Evolutionary conservation across 2,329 filamentous ascomycete species (phyloP).

Genomic region (Ophiostoma ips): DNA sequence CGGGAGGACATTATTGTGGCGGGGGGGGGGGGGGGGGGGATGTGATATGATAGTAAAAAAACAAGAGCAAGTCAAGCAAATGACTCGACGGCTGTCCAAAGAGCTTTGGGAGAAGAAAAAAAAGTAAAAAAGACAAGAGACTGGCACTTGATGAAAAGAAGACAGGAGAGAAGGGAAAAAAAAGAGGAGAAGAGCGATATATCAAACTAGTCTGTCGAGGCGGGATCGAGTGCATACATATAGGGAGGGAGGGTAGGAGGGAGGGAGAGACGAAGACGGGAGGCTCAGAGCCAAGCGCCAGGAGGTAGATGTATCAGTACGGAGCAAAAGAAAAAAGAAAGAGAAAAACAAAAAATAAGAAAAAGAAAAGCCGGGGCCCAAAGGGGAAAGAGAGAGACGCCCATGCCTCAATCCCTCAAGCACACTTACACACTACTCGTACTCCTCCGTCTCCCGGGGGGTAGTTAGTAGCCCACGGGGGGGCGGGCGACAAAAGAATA

Average conservation of each 20-base stretch:
- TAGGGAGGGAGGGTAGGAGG: background rate
- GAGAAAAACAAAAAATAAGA: conserved; percentile 3
- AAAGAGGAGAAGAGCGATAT: background rate
- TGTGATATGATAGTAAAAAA: background rate
- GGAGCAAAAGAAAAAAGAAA: background rate
- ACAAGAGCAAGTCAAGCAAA: conserved; percentile 27
- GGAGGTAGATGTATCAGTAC: conserved; percentile 12
- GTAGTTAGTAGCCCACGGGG: no score
- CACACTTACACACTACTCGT: background rate
- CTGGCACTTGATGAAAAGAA: conserved; percentile 20
- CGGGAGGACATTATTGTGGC: conserved; percentile 32
- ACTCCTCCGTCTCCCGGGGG: background rate
- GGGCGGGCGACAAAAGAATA: conserved; percentile 8
- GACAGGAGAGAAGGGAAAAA: background rate
- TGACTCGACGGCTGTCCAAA: conserved; percentile 29
- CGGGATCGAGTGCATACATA: background rate
- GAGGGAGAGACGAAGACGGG: conserved; percentile 21
- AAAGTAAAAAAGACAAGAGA: conserved; percentile 17
- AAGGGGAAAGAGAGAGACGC: background rate
- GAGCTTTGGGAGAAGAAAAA: conserved; percentile 16
- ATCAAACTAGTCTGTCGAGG: background rate
- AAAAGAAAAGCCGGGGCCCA: no score
- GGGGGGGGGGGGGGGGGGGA: background rate
- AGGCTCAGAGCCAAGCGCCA: no score
- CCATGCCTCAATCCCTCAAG: background rate